These are phyloP conservation scores for Kodamaea derodonti DNA, from an alignment of 1,139 yeast genomes.

Conservation along the genomic window DNA sequence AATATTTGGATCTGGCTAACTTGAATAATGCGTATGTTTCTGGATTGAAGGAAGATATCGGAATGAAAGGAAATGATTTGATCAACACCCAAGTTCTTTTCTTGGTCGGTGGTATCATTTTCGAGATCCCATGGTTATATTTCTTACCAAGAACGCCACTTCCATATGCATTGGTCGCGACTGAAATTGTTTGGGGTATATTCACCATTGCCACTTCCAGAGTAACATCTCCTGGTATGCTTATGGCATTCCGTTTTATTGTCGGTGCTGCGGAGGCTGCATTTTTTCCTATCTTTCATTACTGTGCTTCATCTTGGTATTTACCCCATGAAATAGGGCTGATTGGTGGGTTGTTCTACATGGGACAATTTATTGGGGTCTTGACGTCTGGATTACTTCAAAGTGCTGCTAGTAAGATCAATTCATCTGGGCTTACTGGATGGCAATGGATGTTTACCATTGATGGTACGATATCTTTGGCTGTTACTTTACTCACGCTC, in stretches of 20 bases:
- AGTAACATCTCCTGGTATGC: conserved; percentile 15
- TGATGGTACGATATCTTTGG: conserved; percentile 24
- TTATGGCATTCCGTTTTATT: conserved; percentile 26
- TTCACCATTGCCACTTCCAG: conserved; percentile 21
- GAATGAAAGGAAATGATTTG: conserved; percentile 28
- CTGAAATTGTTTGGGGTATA: conserved; percentile 23
- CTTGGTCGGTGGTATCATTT: conserved; percentile 23
- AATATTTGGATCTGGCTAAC: conserved; percentile 19
- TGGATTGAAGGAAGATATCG: conserved; percentile 23
- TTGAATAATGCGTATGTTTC: conserved; percentile 28
- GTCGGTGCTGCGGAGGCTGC: conserved; percentile 27
- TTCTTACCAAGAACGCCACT: conserved; percentile 19
- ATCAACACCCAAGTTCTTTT: conserved; percentile 26
- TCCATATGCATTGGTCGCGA: conserved; percentile 20
- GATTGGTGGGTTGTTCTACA: conserved; percentile 25
- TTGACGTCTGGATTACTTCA: conserved; percentile 27
- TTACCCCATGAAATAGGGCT: conserved; percentile 24
- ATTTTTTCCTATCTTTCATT: conserved; percentile 21
- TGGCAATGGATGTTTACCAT: conserved; percentile 32
- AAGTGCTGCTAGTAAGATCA: conserved; percentile 20
- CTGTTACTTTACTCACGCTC: conserved; percentile 22
- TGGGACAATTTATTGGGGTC: conserved; percentile 28
- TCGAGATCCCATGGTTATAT: conserved; percentile 22
- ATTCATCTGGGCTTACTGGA: conserved; percentile 16
- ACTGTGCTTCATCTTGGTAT: conserved; percentile 22